Percentiles rank a stretch among this genome's conserved stretches.
These are phyloP conservation scores for Protoeuglena noctilucae DNA, from an alignment of 139 green algal genomes.

Conservation along the genomic window DNA sequence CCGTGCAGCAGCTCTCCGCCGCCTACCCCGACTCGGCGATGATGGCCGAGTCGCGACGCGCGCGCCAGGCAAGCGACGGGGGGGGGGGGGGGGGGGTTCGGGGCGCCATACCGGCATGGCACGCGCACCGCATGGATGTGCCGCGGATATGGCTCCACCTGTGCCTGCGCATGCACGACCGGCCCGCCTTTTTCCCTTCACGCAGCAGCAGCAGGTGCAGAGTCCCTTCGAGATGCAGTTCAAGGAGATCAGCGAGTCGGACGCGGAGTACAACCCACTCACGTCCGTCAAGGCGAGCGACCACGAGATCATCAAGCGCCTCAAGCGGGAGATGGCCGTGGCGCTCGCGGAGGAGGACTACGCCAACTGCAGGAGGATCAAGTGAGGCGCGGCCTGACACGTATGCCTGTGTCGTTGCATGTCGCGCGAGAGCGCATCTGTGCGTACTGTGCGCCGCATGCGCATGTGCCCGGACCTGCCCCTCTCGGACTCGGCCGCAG, in stretches of 20 bases:
- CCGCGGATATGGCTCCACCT: not conserved
- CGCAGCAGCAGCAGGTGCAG: not conserved
- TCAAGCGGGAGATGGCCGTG: conserved; percentile 50
- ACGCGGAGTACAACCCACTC: not conserved
- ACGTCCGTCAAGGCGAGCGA: conserved; percentile 8
- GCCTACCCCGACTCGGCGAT: conserved; percentile 30
- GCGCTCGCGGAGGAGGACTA: conserved; percentile 42
- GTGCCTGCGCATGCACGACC: conserved; percentile 1
- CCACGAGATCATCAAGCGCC: conserved; percentile 39
- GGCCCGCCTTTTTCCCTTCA: too few relatives aligned
- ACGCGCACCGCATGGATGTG: not conserved
- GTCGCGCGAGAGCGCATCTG: too few relatives aligned
- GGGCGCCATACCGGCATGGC: not conserved
- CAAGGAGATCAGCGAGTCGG: conserved; percentile 4
- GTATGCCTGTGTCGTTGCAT: too few relatives aligned
- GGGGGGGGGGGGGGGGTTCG: too few relatives aligned
- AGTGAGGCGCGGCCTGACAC: too few relatives aligned
- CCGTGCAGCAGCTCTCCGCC: conserved; percentile 21
- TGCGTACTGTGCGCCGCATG: too few relatives aligned
- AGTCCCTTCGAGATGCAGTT: not conserved
- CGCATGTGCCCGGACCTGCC: too few relatives aligned
- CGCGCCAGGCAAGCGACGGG: too few relatives aligned
- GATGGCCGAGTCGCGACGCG: conserved; percentile 22
- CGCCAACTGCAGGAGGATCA: conserved; percentile 16
- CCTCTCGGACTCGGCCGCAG: too few relatives aligned